Evolutionary conservation across 179 eudicot species (phyloP), one percentile per base, ranked within the genome.

Genomic region (Silene vulgaris): DNA sequence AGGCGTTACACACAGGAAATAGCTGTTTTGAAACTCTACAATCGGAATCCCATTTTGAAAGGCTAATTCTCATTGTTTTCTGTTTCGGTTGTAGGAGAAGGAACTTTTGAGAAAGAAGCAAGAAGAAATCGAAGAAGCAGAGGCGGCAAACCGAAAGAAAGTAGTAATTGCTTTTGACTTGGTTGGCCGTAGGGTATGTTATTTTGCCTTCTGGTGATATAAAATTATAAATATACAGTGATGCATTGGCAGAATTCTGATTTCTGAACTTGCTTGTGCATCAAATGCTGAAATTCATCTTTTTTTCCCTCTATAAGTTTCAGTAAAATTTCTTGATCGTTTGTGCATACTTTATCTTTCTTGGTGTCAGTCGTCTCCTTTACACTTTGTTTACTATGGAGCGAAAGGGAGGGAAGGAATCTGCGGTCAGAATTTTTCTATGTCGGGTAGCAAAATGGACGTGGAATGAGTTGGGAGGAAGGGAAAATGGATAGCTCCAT

Each of bases 151-250:
- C 37, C 85, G 96, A 70, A 96, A 79, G 80, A 90, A 87, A 91
- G 97, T 96, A 28, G 88, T 93, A 62, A 87, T 96, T 86, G 85
- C 96, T 65, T 90, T 96, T 78, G 98, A 96, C 86, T 88, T 96
- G 82, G 96, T 96, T 67, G 99, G 99, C 57, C 98, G 99, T 57
- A 90, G 91, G 97, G 99, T 94, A 78, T 71, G 80, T 43, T 65
- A 30, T 29, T 66, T 52, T 29, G 4, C 74, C 76, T 79, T 54
- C 48, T 54, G 4, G 13, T 16, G 32, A 28, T 23, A 23, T 23
- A 23, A 23, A 23, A 23, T 19, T 21, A 3, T 52, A 43, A 23
- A 16, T 43, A 3, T 43, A 50, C 71, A 50, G 48, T 65, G 12
- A 12, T 50, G 28, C 26, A 8, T 76, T 12, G 59, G 17, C 59